A percentile compares a stretch with the other conserved stretches of the same genome.
Conservation (phyloP, 2,329 filamentous ascomycete species). For the Phaeoacremonium minimum region DNA sequence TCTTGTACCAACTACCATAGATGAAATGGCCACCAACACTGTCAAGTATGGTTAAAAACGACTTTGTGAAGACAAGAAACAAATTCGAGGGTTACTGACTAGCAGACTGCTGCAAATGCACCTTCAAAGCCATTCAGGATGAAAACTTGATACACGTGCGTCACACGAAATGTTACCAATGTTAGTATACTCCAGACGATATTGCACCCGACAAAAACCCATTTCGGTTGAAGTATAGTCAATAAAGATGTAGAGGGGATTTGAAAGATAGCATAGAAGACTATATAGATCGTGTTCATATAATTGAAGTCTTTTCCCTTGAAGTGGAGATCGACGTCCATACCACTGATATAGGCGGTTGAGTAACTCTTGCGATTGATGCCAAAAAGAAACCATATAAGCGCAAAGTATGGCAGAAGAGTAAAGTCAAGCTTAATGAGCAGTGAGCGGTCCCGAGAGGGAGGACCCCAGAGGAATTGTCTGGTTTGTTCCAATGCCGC, state of each 20-base stretch:
- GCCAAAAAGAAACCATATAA: constrained; percentile 43
- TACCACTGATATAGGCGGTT: constrained; percentile 36
- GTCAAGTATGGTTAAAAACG: not conserved
- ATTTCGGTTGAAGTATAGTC: constrained; percentile 24
- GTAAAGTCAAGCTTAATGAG: constrained; percentile 35
- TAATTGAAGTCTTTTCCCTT: constrained; percentile 34
- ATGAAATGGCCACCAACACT: constrained; percentile 38
- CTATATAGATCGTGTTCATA: constrained; percentile 27
- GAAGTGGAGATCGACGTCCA: constrained; percentile 30
- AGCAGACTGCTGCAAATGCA: constrained; percentile 35
- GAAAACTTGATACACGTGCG: constrained; percentile 36
- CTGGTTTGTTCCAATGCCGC: no score
- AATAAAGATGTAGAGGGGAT: constrained; percentile 35
- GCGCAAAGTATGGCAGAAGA: constrained; percentile 35
- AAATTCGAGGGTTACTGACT: constrained; percentile 18
- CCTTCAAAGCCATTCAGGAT: constrained; percentile 38
- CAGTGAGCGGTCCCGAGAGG: constrained; percentile 17
- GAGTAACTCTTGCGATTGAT: constrained; percentile 37
- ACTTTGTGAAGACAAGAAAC: not conserved
- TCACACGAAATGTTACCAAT: constrained; percentile 34
- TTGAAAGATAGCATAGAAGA: constrained; percentile 37
- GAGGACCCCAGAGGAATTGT: constrained; percentile 8
- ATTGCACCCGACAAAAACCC: constrained; percentile 35
- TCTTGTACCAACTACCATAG: constrained; percentile 38
- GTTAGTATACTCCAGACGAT: constrained; percentile 37